A percentile compares a stretch with the other conserved stretches of the same genome.
Evolutionary conservation across 257 asterid species (phyloP).

Genomic region (Plantago ovata): DNA sequence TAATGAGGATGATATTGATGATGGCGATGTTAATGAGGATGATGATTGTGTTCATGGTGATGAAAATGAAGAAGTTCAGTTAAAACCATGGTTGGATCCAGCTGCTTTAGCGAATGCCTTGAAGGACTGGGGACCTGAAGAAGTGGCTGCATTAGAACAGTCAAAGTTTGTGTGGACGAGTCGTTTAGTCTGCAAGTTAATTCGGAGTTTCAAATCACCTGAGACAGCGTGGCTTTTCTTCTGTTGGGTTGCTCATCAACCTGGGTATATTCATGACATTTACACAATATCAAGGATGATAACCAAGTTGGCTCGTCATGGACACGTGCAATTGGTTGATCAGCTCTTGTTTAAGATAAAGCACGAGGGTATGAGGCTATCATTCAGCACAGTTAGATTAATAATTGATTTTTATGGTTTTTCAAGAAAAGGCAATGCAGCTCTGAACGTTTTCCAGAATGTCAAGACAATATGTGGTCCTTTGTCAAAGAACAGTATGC

Average conservation of each 20-base stretch:
- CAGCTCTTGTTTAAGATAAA: slow-evolving; percentile 59
- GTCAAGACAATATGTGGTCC: slow-evolving; percentile 55
- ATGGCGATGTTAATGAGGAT: slow-evolving; percentile 39
- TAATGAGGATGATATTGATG: slow-evolving; percentile 49
- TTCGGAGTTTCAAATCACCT: slow-evolving; percentile 60
- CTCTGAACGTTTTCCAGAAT: slow-evolving; percentile 51
- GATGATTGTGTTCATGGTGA: slow-evolving; percentile 21
- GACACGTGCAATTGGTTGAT: slow-evolving; percentile 61
- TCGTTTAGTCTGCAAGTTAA: slow-evolving; percentile 78
- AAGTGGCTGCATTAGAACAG: slow-evolving; percentile 52
- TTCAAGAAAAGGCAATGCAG: slow-evolving; percentile 62
- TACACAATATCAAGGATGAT: slow-evolving; percentile 82
- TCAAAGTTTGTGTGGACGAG: slow-evolving; percentile 79
- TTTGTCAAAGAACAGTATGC: slow-evolving; percentile 40
- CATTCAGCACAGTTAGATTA: slow-evolving; percentile 71
- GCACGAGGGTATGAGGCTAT: slow-evolving; percentile 55
- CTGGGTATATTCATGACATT: slow-evolving; percentile 70
- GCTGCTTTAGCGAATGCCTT: slow-evolving; percentile 79
- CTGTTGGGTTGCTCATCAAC: slow-evolving; percentile 83
- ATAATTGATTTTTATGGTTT: slow-evolving; percentile 77
- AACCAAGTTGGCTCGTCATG: slow-evolving; percentile 68
- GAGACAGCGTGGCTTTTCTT: slow-evolving; percentile 86
- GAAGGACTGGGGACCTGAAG: slow-evolving; percentile 58
- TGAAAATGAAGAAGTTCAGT: slow-evolving; percentile 34
- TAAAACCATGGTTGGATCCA: slow-evolving; percentile 94